phyloP scores from a whole-genome alignment of 2,329 filamentous ascomycete genomes.

The Neofusicoccum kwambonambiense region DNA sequence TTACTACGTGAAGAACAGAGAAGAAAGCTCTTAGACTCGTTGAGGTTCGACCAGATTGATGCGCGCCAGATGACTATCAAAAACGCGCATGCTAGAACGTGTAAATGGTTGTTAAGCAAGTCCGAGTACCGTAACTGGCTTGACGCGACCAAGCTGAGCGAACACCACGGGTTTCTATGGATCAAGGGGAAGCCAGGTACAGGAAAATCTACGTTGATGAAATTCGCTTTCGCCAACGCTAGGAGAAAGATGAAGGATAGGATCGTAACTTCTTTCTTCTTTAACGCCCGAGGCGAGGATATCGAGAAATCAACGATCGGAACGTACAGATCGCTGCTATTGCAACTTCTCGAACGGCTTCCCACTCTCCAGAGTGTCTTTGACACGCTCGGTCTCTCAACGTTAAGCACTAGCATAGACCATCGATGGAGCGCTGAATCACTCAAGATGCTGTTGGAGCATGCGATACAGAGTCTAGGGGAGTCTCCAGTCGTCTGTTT shows the following conservation, averaged over 20 bases:
- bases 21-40: conserved; percentile 26
- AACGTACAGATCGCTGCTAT: conserved; percentile 19
- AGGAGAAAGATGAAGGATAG: not conserved
- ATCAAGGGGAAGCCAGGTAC: conserved; percentile 44
- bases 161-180: conserved; percentile 44
- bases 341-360: conserved; percentile 20
- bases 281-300: conserved; percentile 20
- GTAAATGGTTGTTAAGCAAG: conserved; percentile 37
- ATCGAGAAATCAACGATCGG: conserved; percentile 21
- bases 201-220: not conserved
- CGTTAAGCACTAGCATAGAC: conserved; percentile 1
- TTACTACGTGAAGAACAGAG: too few species aligned
- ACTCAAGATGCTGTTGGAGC: not conserved
- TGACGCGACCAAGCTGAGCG: conserved; percentile 23
- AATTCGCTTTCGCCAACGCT: not conserved
- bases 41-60: conserved; percentile 39
- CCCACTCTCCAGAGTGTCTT: conserved; percentile 14
- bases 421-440: conserved; percentile 21
- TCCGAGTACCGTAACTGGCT: conserved; percentile 38
- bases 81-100: conserved; percentile 34
- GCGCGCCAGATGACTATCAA: conserved; percentile 33
- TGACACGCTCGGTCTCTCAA: conserved; percentile 12
- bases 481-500: conserved; percentile 18
- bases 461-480: conserved; percentile 9
- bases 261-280: conserved; percentile 9